phyloP scores from a whole-genome alignment of 2,329 filamentous ascomycete genomes.

The Sclerotinia trifoliorum region DNA sequence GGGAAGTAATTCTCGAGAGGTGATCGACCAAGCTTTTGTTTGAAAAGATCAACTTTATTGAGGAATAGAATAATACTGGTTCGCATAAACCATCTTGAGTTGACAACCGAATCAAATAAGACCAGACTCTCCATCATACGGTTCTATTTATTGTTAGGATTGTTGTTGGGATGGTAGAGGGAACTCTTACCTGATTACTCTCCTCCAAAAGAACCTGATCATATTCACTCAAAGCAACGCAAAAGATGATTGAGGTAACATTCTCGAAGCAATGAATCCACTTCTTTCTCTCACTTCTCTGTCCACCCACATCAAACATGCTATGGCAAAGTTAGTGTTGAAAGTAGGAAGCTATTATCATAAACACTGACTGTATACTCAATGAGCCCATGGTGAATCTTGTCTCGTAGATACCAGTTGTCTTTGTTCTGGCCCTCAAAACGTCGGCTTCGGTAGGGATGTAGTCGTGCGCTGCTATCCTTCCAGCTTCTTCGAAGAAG shows the following conservation, averaged over 20 bases:
- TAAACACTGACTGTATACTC: conserved; percentile 83
- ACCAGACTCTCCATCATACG: conserved; percentile 99
- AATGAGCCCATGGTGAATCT: conserved; percentile 98
- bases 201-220: conserved; percentile 96
- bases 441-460: conserved; percentile 94
- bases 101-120: conserved; percentile 96
- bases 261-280: conserved; percentile 99
- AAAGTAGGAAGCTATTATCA: not conserved
- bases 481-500: conserved; percentile 90
- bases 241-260: conserved; percentile 99
- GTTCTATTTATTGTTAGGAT: conserved; percentile 60
- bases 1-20: conserved; percentile 94
- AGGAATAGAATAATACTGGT: conserved; percentile 98
- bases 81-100: conserved; percentile 98
- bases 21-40: conserved; percentile 85
- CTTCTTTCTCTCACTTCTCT: conserved; percentile 97
- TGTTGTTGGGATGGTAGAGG: not conserved
- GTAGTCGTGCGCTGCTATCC: conserved; percentile 83
- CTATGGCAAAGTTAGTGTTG: conserved; percentile 48
- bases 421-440: conserved; percentile 92
- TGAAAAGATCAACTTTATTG: conserved; percentile 98
- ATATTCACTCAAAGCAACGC: conserved; percentile 95
- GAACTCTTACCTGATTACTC: conserved; percentile 77
- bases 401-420: conserved; percentile 98
- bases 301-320: conserved; percentile 99